Conservation (phyloP, 345 rosid genomes). For the Populus ilicifolia region DNA sequence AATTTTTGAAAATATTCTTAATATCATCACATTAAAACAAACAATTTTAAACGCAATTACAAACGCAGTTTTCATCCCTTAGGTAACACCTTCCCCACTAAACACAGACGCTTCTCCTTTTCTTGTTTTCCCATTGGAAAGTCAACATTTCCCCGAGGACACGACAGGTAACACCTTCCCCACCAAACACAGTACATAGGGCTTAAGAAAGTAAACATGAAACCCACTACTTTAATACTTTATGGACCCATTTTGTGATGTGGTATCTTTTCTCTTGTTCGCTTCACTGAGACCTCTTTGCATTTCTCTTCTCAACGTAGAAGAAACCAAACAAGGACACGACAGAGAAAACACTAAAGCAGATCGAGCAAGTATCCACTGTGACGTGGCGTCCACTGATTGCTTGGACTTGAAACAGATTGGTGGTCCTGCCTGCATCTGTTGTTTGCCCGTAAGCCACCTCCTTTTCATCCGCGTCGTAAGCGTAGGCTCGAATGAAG, state of each 20-base stretch:
- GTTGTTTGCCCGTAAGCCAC: slow-evolving; percentile 65
- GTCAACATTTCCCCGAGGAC: too few species aligned
- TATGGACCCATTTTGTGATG: not conserved
- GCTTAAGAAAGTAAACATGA: not conserved
- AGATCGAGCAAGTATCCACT: slow-evolving; percentile 48
- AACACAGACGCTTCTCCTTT: too few species aligned
- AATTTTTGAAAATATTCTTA: too few species aligned
- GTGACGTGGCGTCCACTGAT: slow-evolving; percentile 53
- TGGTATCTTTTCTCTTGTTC: not conserved
- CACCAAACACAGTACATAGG: not conserved
- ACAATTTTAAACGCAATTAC: too few species aligned
- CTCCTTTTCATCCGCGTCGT: slow-evolving; percentile 20
- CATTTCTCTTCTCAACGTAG: slow-evolving; percentile 49
- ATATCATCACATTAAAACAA: too few species aligned
- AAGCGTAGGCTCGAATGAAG: slow-evolving; percentile 70
- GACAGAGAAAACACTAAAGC: slow-evolving; percentile 68
- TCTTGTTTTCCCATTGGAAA: too few species aligned
- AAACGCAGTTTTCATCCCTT: not conserved
- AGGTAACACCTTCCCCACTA: not conserved
- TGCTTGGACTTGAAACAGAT: slow-evolving; percentile 40
- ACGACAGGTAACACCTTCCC: not conserved
- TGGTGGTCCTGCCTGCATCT: slow-evolving; percentile 28
- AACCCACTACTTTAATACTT: not conserved
- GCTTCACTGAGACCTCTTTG: slow-evolving; percentile 19
- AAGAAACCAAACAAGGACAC: slow-evolving; percentile 52